phyloP scores from a whole-genome alignment of 352 stramenopile genomes.

The Globisporangium nagaii region DNA sequence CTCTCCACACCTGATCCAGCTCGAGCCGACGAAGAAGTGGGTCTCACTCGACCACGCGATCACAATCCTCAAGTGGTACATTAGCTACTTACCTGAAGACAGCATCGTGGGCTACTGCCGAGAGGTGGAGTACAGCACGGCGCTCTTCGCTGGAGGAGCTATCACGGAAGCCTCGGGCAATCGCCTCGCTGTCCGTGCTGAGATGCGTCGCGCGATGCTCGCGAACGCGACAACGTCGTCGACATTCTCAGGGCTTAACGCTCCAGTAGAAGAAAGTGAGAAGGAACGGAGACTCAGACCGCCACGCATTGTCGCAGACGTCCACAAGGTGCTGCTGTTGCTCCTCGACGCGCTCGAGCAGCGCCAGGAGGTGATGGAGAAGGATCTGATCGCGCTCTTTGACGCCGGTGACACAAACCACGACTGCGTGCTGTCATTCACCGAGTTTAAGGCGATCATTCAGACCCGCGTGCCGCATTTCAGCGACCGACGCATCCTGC shows the following conservation, averaged over 20 bases:
- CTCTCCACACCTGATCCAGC: conserved; percentile 35
- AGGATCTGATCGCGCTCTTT: conserved; percentile 47
- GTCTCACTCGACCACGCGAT: conserved; percentile 62
- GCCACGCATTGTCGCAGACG: conserved; percentile 45
- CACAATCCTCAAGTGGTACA: conserved; percentile 51
- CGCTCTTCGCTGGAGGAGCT: conserved; percentile 41
- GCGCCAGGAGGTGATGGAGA: conserved; percentile 44
- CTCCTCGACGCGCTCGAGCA: conserved; percentile 58
- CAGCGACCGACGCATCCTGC: conserved; percentile 60
- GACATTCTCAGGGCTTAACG: background rate
- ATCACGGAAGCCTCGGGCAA: conserved; percentile 58
- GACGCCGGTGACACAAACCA: conserved; percentile 62
- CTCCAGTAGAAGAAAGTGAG: background rate
- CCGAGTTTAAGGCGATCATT: conserved; percentile 65
- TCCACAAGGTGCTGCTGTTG: conserved; percentile 52
- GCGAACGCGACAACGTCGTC: background rate
- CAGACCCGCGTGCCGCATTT: conserved; percentile 47
- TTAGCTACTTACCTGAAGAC: conserved; percentile 56
- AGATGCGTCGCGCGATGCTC: conserved; percentile 72
- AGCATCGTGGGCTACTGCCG: conserved; percentile 47
- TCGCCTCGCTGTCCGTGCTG: conserved; percentile 54
- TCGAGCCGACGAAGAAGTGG: conserved; percentile 49
- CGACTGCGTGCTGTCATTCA: conserved; percentile 62
- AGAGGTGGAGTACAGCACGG: conserved; percentile 69
- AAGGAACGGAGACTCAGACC: conserved; percentile 18